Evolutionary conservation across 129 eudicot species (phyloP), one percentile per base, ranked within the genome.

Genomic region (Erigeron canadensis): DNA sequence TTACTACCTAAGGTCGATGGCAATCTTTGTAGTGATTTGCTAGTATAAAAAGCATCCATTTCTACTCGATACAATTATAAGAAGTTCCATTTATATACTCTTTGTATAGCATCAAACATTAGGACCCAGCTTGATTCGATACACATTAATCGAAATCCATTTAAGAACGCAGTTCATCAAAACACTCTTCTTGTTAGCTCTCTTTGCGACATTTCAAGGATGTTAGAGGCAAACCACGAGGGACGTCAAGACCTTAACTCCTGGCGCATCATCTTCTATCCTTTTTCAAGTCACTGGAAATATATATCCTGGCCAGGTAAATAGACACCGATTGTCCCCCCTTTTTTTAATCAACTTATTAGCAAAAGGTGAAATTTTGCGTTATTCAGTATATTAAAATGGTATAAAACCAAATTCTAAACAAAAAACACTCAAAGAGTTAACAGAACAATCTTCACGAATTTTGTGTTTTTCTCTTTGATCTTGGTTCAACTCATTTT

Each of bases 271-370:
- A 16, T 62, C 67, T 10, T 6, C 51, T 40, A 64, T 64, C 53
- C 51, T 64, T 18, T 17, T 64, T 41, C 53, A 10, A 18, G 69
- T 64, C 51, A 64, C 50, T n/a, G 69, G 53, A 40, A 42, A 17
- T 64, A 18, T 64, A n/a, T 64, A 64, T 64, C 69, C 69, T 41
- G 51, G 17, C 0, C n/a, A 51, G 69, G 53, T 64, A 41, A 16
- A 7, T 17, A 7, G 3, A 3, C 21, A 19, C 10, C 15, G 6
- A 9, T 54, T 37, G 44, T 38, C 13, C 46, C 4, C 40, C 5
- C 40, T 63, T 39, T 39, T 11, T 10, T 28, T 8, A 6, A 37
- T 13, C 13, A 8, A 37, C 11, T 13, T n/a, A n/a, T n/a, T n/a
- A n/a, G n/a, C n/a, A n/a, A n/a, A n/a, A n/a, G n/a, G n/a, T n/a